These are phyloP conservation scores for Basidioascus undulatus DNA, from an alignment of 768 basidiomycete genomes.

Conservation along the genomic window DNA sequence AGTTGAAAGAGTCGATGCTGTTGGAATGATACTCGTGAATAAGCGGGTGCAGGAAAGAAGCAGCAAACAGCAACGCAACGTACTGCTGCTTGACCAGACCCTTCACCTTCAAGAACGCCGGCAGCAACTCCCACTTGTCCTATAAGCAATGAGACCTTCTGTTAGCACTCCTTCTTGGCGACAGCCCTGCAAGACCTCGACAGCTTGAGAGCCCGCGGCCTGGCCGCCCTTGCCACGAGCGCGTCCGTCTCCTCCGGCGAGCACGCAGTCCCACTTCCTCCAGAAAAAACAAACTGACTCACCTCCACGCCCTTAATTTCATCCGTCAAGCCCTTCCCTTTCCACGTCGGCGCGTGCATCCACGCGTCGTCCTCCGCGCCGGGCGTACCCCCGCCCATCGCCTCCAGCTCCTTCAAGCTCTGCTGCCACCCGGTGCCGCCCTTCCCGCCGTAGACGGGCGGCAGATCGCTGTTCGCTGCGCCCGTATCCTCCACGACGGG, in stretches of 20 bases:
- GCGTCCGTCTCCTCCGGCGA: too few species aligned
- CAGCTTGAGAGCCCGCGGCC: background rate
- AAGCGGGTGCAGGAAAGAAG: background rate
- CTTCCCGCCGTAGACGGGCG: too few species aligned
- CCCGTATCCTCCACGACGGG: too few species aligned
- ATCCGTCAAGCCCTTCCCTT: constrained; percentile 58
- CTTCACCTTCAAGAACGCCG: constrained; percentile 90
- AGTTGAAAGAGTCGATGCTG: constrained; percentile 98
- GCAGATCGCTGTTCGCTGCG: too few species aligned
- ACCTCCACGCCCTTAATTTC: constrained; percentile 80
- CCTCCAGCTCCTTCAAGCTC: too few species aligned
- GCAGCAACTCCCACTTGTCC: constrained; percentile 97
- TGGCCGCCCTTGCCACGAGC: too few species aligned
- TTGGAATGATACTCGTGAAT: background rate
- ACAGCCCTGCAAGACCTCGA: background rate
- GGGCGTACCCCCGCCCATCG: too few species aligned
- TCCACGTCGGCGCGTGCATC: constrained; percentile 11
- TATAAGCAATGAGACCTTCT: constrained; percentile 14
- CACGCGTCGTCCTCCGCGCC: constrained; percentile 6
- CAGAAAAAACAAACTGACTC: constrained; percentile 14
- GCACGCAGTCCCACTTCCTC: background rate
- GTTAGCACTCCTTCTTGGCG: background rate
- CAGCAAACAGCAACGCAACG: too few species aligned
- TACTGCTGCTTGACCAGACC: constrained; percentile 97
- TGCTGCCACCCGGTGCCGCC: too few species aligned